Evolutionary conservation across 2,329 filamentous ascomycete genomes (phyloP).

Genomic region (Penicillium sp.): DNA sequence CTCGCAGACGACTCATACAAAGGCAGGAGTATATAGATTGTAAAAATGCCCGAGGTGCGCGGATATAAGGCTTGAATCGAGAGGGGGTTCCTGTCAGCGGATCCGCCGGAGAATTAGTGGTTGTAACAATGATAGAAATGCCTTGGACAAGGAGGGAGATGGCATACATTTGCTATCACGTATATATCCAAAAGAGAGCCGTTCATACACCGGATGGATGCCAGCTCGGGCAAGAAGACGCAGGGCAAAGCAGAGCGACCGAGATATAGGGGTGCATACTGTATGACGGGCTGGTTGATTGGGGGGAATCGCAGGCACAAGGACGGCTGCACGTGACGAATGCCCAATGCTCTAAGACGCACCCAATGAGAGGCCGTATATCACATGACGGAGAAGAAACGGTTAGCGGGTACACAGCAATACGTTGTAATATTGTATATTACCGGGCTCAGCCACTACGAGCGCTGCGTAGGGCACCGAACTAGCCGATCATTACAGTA

Average conservation of each 20-base stretch:
- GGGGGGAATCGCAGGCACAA: constrained; percentile 4
- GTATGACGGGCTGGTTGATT: not conserved
- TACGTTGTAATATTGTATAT: not conserved
- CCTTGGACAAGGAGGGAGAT: not conserved
- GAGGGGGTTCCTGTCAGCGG: not conserved
- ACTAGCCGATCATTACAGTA: not conserved
- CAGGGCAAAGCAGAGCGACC: not conserved
- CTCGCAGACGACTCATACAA: not conserved
- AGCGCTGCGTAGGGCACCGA: not conserved
- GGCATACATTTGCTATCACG: not conserved
- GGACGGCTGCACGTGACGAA: constrained; percentile 9
- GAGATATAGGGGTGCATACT: not conserved
- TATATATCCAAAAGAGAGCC: not conserved
- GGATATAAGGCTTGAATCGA: not conserved
- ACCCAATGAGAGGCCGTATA: not conserved
- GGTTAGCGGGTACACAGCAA: not conserved
- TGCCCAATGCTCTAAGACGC: constrained; percentile 6
- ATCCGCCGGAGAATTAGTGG: not conserved
- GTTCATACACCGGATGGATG: not conserved
- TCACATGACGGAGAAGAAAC: not conserved
- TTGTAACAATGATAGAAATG: not conserved
- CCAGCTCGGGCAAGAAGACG: not conserved
- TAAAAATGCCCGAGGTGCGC: not conserved
- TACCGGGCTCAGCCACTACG: not conserved
- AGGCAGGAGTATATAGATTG: not conserved